phyloP scores from a whole-genome alignment of 768 basidiomycete genomes.

The Neoboletus magnificus region DNA sequence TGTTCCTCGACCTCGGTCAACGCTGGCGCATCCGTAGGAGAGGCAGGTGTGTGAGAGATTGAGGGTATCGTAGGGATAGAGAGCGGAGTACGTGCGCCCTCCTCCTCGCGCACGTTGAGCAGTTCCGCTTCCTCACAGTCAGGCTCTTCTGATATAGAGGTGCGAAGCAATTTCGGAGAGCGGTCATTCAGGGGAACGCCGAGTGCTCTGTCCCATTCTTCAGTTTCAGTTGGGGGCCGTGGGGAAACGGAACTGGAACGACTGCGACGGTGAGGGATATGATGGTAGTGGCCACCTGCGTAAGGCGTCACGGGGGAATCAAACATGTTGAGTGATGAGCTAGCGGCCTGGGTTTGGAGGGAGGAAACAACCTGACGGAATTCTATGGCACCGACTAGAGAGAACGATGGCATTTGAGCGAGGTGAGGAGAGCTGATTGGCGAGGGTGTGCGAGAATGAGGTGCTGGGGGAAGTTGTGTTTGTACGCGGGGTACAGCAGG shows the following conservation, averaged over 20 bases:
- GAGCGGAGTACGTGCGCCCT: constrained; percentile 12
- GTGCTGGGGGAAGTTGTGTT: constrained; percentile 39
- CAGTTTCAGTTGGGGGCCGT: constrained; percentile 26
- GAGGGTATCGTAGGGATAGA: constrained; percentile 45
- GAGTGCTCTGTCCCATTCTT: constrained; percentile 52
- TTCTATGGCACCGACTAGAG: constrained; percentile 92
- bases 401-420: constrained; percentile 74
- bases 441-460: constrained; percentile 48
- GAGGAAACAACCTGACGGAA: constrained; percentile 89
- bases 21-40: constrained; percentile 37
- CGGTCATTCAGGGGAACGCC: constrained; percentile 54
- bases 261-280: constrained; percentile 34
- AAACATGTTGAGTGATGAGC: constrained; percentile 57
- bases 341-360: constrained; percentile 65
- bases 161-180: constrained; percentile 35
- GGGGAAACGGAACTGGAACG: constrained; percentile 34
- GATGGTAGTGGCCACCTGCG: constrained; percentile 73
- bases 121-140: constrained; percentile 7
- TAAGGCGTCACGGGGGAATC: constrained; percentile 68
- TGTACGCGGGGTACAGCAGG: constrained; percentile 39
- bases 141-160: constrained; percentile 22
- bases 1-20: constrained; percentile 46
- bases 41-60: constrained; percentile 54
- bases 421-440: constrained; percentile 40
- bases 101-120: constrained; percentile 13